Evolutionary conservation across 306 rosid genomes (phyloP), one percentile per base, ranked within the genome.

Genomic region (Rosa persica): DNA sequence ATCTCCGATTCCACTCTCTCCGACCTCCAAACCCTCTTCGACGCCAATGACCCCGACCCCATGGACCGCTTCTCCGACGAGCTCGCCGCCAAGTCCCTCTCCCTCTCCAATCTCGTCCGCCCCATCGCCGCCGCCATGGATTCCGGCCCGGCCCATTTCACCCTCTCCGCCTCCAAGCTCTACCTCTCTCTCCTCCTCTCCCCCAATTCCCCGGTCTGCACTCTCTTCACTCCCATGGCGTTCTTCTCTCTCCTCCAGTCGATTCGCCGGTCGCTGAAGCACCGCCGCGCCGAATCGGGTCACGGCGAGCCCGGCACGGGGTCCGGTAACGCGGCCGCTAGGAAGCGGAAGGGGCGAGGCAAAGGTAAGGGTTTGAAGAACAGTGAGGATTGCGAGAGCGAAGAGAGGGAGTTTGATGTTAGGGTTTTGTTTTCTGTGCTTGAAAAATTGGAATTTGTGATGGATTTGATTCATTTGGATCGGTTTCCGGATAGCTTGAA

Each of bases 181-280:
- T 94, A 89, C 84, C 91, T 94, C 42, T 88, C 97, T 5, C 80
- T 91, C 19, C 90, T 94, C 54, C 86, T 92, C 54, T 74, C 85
- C 4, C 93, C 89, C 4, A 88, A 89, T 83, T 92, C 97, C 30
- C 98, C 98, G 9, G 95, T 92, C 42, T 86, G 93, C 83, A 89
- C 97, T 47, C 89, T 94, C 64, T 94, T 94, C 84, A 86, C 92
- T 52, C 98, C 97, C 9, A 82, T 94, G 81, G 87, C 89, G 0
- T 90, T 92, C 57, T 92, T 92, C 81, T 92, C 98, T 58, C 90
- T 94, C 81, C 97, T 94, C 80, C 93, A 92, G 65, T 90, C 97
- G 23, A 76, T 94, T 55, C 96, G 97, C 39, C 92, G 93, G 38
- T 82, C 84, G 51, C 83, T 90, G 80, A 94, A 92, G 86, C 82